These are phyloP conservation scores for Plenodomus lindquistii DNA, from an alignment of 2,329 filamentous ascomycete genomes.

Conservation along the genomic window DNA sequence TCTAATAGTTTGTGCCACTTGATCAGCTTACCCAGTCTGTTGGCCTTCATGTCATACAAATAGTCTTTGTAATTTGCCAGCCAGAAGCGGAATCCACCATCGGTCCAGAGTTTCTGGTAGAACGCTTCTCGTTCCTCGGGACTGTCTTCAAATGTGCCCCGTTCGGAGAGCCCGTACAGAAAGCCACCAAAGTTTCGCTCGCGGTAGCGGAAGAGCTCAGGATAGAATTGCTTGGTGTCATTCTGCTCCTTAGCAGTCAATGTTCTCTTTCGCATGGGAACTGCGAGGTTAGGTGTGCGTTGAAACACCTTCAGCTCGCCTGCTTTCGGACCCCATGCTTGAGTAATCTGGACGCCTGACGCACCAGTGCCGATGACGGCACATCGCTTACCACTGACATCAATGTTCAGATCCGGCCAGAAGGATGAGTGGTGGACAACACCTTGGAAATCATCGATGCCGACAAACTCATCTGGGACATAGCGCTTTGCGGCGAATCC, in stretches of 20 bases:
- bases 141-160: conserved; percentile 22
- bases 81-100: conserved; percentile 29
- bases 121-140: conserved; percentile 15
- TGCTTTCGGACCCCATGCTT: conserved; percentile 59
- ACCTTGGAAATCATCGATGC: conserved; percentile 29
- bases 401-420: conserved; percentile 60
- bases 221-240: conserved; percentile 32
- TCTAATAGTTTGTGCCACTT: too few relatives aligned
- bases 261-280: conserved; percentile 28
- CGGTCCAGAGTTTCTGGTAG: conserved; percentile 24
- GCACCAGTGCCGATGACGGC: conserved; percentile 64
- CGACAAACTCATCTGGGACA: conserved; percentile 44
- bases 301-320: conserved; percentile 62
- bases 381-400: conserved; percentile 59
- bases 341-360: conserved; percentile 64
- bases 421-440: conserved; percentile 59
- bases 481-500: conserved; percentile 54
- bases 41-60: conserved; percentile 42
- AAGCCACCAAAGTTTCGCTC: conserved; percentile 21
- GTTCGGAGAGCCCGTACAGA: conserved; percentile 21
- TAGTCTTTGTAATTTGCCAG: conserved; percentile 40
- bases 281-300: conserved; percentile 55
- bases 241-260: conserved; percentile 50
- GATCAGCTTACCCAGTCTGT: conserved; percentile 29
- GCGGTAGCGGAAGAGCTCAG: conserved; percentile 10